Conservation (phyloP, 352 stramenopile species). For the Globisporangium recalcitrans region DNA sequence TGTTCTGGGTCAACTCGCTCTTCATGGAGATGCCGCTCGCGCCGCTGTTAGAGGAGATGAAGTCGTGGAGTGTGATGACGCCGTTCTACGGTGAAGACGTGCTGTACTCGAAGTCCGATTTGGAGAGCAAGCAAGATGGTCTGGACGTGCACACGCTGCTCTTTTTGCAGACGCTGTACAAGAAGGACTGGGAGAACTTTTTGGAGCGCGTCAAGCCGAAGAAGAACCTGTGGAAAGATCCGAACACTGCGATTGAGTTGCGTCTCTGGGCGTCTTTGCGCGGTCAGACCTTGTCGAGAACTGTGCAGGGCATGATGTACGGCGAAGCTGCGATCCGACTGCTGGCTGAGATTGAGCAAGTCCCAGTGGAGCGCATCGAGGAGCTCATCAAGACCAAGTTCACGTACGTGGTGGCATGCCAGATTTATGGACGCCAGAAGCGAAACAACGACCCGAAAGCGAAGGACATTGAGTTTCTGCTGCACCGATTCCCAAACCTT, state of each 20-base stretch:
- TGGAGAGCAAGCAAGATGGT: conserved; percentile 95
- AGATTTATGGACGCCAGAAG: conserved; percentile 98
- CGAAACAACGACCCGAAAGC: conserved; percentile 98
- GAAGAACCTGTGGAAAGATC: conserved; percentile 90
- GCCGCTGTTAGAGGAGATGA: conserved; percentile 96
- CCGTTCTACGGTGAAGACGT: conserved; percentile 99
- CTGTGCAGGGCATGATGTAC: conserved; percentile 99
- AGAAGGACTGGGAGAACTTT: conserved; percentile 98
- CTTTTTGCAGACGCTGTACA: conserved; percentile 96
- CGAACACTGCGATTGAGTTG: conserved; percentile 82
- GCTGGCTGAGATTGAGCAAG: conserved; percentile 93
- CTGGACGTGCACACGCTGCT: conserved; percentile 83
- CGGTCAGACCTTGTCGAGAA: conserved; percentile 95
- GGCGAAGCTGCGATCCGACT: conserved; percentile 97
- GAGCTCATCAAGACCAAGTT: conserved; percentile 98
- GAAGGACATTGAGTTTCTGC: conserved; percentile 97
- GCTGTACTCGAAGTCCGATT: conserved; percentile 94
- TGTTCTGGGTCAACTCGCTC: conserved; percentile 99
- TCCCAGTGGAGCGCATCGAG: conserved; percentile 88
- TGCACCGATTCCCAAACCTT: conserved; percentile 96
- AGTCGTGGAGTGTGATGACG: conserved; percentile 98
- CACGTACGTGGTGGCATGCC: conserved; percentile 97
- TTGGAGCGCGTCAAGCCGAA: conserved; percentile 94
- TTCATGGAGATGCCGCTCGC: conserved; percentile 99
- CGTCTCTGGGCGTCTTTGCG: conserved; percentile 97